Evolutionary conservation across 257 asterid species (phyloP), one percentile per base, ranked within the genome.

Genomic region (Penstemon barbatus): DNA sequence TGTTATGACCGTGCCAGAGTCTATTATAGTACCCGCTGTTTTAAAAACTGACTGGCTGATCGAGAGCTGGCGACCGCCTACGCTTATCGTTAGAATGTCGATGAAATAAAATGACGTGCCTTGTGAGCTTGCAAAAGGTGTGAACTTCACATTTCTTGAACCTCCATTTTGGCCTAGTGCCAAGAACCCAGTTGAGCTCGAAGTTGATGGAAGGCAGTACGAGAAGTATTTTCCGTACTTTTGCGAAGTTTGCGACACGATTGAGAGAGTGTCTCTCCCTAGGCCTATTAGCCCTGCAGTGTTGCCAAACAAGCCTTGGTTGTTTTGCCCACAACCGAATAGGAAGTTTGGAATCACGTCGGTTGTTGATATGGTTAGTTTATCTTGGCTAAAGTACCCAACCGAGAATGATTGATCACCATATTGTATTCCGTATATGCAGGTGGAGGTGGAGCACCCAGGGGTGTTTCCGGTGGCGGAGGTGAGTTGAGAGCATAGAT

Each of bases 241-340:
- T 4, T 15, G 7, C 0, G 86, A 78, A 11, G 95, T 86, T 72
- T 89, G 98, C 12, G 95, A 86, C 0, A 87, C 83, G 3, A 89
- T 4, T 2, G 98, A 92, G 2, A 83, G 58, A 2, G 81, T 12
- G n/a, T 78, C 78, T 4, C 81, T 68, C 6, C 96, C 91, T 3
- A 92, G 86, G 19, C 96, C 98, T n/a, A 92, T 18, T 40, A 92
- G 3, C 4, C 98, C 98, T 1, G 90, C 87, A 0, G 88, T 71
- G 1, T 19, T 73, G 2, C 91, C 96, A 25, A 86, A 89, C 52
- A 81, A 37, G 0, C 98, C 98, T 7, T 57, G 76, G 74, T 86
- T 92, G 74, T 89, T 75, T 40, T 84, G 87, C 9, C 98, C 97
- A 15, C 98, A 92, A 0, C 98, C 98, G 38, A 86, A 92, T 8